Evolutionary conservation across 441 rosid genomes (phyloP).

Genomic region (Arabidopsis lyrata): DNA sequence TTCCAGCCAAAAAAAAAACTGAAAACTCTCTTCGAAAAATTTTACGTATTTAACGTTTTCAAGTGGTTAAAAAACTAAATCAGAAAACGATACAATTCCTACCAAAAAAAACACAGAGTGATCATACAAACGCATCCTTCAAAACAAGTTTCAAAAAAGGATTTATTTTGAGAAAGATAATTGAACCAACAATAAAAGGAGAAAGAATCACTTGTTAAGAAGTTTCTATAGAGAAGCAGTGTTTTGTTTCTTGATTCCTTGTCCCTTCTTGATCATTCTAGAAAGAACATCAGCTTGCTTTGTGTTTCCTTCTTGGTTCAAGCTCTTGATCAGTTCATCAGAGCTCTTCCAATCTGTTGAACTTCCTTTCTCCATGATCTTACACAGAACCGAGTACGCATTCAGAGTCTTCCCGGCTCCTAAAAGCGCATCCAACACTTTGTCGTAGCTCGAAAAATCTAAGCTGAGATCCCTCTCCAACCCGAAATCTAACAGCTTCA

Average conservation of each 20-base stretch:
- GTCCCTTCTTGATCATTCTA: conserved; percentile 67
- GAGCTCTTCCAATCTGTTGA: conserved; percentile 70
- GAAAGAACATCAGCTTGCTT: conserved; percentile 93
- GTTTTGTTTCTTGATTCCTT: conserved; percentile 47
- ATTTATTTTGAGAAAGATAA: conserved; percentile 24
- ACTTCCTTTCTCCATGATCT: conserved; percentile 81
- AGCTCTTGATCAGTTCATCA: conserved; percentile 74
- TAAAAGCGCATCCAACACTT: conserved; percentile 85
- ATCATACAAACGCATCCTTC: conserved; percentile 29
- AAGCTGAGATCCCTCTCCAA: conserved; percentile 74
- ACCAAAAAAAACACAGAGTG: conserved; percentile 16
- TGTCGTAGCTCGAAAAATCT: conserved; percentile 74
- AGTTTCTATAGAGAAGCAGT: conserved; percentile 28
- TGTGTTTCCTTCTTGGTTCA: conserved; percentile 83
- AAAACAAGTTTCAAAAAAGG: conserved; percentile 33
- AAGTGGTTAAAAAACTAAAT: neutral
- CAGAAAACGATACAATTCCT: conserved; percentile 27
- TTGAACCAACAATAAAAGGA: conserved; percentile 9
- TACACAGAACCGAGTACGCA: conserved; percentile 88
- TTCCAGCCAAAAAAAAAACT: neutral
- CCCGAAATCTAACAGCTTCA: conserved; percentile 76
- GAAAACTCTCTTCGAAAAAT: conserved; percentile 1
- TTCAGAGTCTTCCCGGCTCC: conserved; percentile 86
- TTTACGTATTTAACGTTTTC: neutral
- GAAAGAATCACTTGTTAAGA: conserved; percentile 23